Evolutionary conservation across 805 yeast species (phyloP).

Genomic region (Metschnikowia amazonensis): DNA sequence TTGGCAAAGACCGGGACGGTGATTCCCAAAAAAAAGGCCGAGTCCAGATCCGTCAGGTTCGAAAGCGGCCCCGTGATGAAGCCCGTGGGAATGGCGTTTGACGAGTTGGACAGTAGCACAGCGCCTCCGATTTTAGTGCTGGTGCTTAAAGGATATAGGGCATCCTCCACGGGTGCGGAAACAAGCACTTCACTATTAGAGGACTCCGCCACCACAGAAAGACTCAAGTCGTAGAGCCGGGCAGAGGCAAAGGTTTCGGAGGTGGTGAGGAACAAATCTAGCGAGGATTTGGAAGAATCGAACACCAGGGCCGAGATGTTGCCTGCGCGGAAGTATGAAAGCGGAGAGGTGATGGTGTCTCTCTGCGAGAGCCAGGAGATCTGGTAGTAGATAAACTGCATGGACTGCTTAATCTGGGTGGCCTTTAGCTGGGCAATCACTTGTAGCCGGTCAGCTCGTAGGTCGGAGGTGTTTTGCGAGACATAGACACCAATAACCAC

Average conservation of each 20-base stretch:
- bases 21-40: conserved; percentile 60
- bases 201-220: conserved; percentile 42
- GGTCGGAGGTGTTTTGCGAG: conserved; percentile 53
- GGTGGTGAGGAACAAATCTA: conserved; percentile 60
- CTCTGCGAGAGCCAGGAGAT: conserved; percentile 59
- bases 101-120: conserved; percentile 22
- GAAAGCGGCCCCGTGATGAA: conserved; percentile 62
- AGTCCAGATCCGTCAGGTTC: conserved; percentile 28
- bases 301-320: conserved; percentile 50
- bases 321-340: conserved; percentile 67
- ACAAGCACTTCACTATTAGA: conserved; percentile 27
- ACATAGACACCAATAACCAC: conserved; percentile 72
- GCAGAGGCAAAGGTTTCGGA: conserved; percentile 63
- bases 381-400: conserved; percentile 64
- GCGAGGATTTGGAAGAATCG: conserved; percentile 40
- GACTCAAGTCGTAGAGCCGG: conserved; percentile 59
- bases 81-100: conserved; percentile 18
- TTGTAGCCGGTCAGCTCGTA: conserved; percentile 67
- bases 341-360: conserved; percentile 56
- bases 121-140: conserved; percentile 44
- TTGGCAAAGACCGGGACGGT: conserved; percentile 74
- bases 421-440: conserved; percentile 81
- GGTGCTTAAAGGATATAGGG: conserved; percentile 50
- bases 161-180: conserved; percentile 27
- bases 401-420: conserved; percentile 68